Evolutionary conservation across 164 flowering plant species (phyloP), one percentile per base, ranked within the genome.

Genomic region (Nelumbo lutea): DNA sequence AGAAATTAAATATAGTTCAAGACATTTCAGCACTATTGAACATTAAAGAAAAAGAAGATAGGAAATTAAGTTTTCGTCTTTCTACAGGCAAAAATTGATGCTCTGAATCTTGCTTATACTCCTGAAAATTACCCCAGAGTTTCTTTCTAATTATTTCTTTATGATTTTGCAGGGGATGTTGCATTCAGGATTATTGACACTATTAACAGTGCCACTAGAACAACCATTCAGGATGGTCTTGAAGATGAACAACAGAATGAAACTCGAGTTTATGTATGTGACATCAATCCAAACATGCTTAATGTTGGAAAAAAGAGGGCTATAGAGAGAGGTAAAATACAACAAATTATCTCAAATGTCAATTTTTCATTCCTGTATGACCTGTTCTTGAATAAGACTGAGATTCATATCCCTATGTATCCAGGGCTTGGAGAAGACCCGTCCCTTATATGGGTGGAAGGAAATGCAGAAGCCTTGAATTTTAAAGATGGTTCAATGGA

Each of bases 201-300:
- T 44, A 72, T 92, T 68, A 88, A 90, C 68, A 83, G 79, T 69
- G 78, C 84, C 39, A 81, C 68, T 44, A 79, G 73, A n/a, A 84
- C 86, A 79, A 90, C 92, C 56, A 2, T 83, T 63, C 83, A 76
- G 66, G 80, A 85, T 78, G 73, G 65, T 56, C 66, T 57, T 57
- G 83, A 76, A 61, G 94, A 90, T 76, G 74, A 81, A 57, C 67
- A 86, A 63, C 80, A 75, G 9, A 88, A 81, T 61, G 90, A 88
- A 79, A 89, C 98, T 71, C 77, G 81, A 74, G 86, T 96, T 61
- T 88, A 79, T 78, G 88, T 96, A 57, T 96, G 97, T 72, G 99
- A 96, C 84, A 91, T 96, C 72, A 96, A 93, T 77, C 92, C 95
- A 48, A 86, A 84, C 70, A 96, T 96, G 99, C 80, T 96, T 69